These are phyloP conservation scores for Penicillium capsulatum DNA, from an alignment of 2,329 filamentous ascomycete genomes.

Conservation along the genomic window DNA sequence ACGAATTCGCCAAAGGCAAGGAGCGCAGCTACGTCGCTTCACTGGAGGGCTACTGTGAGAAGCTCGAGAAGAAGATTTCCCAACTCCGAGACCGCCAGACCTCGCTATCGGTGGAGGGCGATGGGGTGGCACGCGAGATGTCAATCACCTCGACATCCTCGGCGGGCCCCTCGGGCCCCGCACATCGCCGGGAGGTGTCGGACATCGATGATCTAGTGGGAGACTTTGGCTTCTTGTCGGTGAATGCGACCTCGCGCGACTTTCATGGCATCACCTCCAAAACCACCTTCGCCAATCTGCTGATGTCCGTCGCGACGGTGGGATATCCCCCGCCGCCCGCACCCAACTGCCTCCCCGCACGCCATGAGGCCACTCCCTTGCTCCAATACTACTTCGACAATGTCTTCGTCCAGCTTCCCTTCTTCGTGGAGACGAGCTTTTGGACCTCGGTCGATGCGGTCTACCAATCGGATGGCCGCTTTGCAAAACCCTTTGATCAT, in stretches of 20 bases:
- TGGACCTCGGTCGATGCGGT: slow-evolving; percentile 75
- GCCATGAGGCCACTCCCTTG: slow-evolving; percentile 63
- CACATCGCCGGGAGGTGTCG: slow-evolving; percentile 64
- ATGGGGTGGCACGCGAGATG: slow-evolving; percentile 30
- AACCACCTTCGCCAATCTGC: slow-evolving; percentile 87
- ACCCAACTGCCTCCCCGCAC: slow-evolving; percentile 57
- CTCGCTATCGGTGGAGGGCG: slow-evolving; percentile 23
- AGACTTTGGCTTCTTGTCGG: slow-evolving; percentile 89
- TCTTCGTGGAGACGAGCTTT: slow-evolving; percentile 75
- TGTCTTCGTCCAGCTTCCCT: slow-evolving; percentile 73
- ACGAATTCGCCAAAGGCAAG: slow-evolving; percentile 92
- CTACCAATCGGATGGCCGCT: slow-evolving; percentile 65
- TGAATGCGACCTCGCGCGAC: slow-evolving; percentile 90
- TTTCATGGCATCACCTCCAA: slow-evolving; percentile 84
- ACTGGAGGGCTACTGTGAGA: slow-evolving; percentile 85
- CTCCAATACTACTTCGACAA: slow-evolving; percentile 82
- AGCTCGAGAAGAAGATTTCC: slow-evolving; percentile 70
- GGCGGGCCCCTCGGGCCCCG: slow-evolving; percentile 29
- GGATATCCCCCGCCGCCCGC: slow-evolving; percentile 63
- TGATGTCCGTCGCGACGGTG: slow-evolving; percentile 76
- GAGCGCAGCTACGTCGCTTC: slow-evolving; percentile 96
- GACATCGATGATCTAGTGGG: slow-evolving; percentile 90
- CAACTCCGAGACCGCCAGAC: slow-evolving; percentile 39
- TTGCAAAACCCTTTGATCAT: slow-evolving; percentile 64
- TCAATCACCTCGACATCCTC: slow-evolving; percentile 36